Conservation (phyloP, 2,329 filamentous ascomycete genomes). For the Alternaria arborescens region DNA sequence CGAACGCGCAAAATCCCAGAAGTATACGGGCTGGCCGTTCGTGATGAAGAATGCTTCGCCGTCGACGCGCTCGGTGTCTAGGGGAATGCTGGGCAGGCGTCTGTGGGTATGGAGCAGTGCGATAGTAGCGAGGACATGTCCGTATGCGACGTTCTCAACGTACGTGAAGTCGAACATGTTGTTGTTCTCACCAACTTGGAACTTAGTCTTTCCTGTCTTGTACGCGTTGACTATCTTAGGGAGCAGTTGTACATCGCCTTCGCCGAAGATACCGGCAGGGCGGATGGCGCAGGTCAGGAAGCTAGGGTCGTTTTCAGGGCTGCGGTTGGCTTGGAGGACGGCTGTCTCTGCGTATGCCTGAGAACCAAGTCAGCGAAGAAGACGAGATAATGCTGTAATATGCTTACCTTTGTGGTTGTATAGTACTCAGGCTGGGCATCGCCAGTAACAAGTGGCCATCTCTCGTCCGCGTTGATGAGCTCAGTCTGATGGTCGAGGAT, state of each 20-base stretch:
- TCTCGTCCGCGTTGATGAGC: conserved; percentile 60
- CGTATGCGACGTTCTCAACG: conserved; percentile 61
- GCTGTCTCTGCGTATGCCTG: conserved; percentile 58
- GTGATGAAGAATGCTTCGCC: conserved; percentile 63
- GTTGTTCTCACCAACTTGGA: conserved; percentile 61
- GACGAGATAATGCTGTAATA: not conserved
- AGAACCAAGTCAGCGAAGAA: not conserved
- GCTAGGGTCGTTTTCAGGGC: conserved; percentile 38
- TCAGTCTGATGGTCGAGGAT: conserved; percentile 56
- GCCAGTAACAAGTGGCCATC: conserved; percentile 57
- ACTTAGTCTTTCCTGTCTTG: conserved; percentile 58
- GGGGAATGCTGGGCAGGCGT: conserved; percentile 48
- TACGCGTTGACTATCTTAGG: conserved; percentile 57
- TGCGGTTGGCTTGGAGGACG: conserved; percentile 60
- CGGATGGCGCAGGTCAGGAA: conserved; percentile 62
- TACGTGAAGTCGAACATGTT: conserved; percentile 65
- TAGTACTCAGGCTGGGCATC: conserved; percentile 61
- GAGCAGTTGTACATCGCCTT: conserved; percentile 57
- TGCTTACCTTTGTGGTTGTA: conserved; percentile 57
- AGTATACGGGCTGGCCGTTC: conserved; percentile 60
- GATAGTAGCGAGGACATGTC: conserved; percentile 60
- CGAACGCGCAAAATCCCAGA: conserved; percentile 60
- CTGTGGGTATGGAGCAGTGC: conserved; percentile 59
- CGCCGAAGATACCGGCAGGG: conserved; percentile 62
- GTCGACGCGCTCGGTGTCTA: conserved; percentile 58